Conservation (phyloP, 352 stramenopile genomes). For the Globisporangium middletonii region DNA sequence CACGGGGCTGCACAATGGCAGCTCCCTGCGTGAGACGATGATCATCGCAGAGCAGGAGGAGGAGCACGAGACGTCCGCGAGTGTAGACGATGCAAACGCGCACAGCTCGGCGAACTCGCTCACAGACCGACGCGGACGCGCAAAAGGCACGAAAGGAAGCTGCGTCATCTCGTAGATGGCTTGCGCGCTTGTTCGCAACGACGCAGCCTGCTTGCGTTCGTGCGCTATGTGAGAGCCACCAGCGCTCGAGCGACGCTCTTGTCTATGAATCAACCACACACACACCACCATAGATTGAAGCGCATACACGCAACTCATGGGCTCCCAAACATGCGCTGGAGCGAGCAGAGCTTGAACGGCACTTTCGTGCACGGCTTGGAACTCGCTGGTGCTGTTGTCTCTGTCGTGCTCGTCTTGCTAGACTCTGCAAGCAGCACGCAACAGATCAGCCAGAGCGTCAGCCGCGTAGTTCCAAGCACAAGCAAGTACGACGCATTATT, state of each 20-base stretch:
- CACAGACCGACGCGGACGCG: slow-evolving; percentile 9
- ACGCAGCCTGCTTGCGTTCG: neutral
- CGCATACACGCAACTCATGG: neutral
- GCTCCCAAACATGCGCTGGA: slow-evolving; percentile 50
- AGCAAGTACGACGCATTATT: neutral
- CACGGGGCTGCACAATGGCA: slow-evolving; percentile 39
- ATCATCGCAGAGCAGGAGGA: slow-evolving; percentile 66
- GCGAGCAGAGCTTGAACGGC: slow-evolving; percentile 19
- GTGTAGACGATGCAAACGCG: neutral
- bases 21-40: slow-evolving; percentile 56
- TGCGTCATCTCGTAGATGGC: slow-evolving; percentile 18
- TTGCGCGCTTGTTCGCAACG: neutral
- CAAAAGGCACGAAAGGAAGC: slow-evolving; percentile 11
- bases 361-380: neutral
- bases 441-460: neutral
- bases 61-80: slow-evolving; percentile 15
- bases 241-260: too few relatives aligned
- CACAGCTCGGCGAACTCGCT: slow-evolving; percentile 2
- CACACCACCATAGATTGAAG: neutral
- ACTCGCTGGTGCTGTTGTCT: neutral
- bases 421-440: neutral
- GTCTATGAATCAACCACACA: too few relatives aligned
- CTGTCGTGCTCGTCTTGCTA: neutral
- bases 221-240: too few relatives aligned
- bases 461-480: neutral